Base-by-base conservation (phyloP, 2,329 filamentous ascomycete genomes). In the Ophiocordyceps camponoti-leonardi region DNA sequence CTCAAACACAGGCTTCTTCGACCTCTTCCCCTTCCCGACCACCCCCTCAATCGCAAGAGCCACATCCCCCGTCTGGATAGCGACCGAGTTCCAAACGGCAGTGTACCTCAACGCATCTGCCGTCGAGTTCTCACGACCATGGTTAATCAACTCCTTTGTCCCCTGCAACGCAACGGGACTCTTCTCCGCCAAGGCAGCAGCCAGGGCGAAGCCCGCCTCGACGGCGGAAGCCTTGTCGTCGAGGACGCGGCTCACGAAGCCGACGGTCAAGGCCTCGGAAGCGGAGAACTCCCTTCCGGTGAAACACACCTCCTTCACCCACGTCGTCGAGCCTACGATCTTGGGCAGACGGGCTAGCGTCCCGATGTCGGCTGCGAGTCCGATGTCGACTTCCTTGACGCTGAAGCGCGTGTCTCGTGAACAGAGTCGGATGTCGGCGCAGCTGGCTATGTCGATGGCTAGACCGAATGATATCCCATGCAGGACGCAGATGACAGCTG, bases 81-180 rank as follows among this genome's bases (percentile, higher is more conserved):
- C 83, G 2, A 79, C 83, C 53, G 78, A 75, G 58, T 96, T 96
- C 90, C 88, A 95, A 1, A 92, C 72, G 12, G 77, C 73, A 4
- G 88, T 94, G 62, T 94, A 95, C 47, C 77, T 76, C 59, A 96
- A 64, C 42, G 81, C 86, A 53, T 94, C 86, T 42, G 74, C 75
- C 26, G 94, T 77, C 2, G 72, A 70, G 59, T 87, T 77, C 61
- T 94, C 88, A 54, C 85, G 73, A 31, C 81, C 83, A 57, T 81
- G 86, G 61, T 92, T 87, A 57, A 94, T 59, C 50, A 94, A 64
- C 65, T 92, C 83, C 68, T 94, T 94, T 10, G 87, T 94, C 6
- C 84, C 81, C 66, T 86, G 77, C 51, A 90, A 83, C 1, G 86
- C 87, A 20, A 96, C 79, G 0, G 90, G 90, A 56, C 84, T 92